Evolutionary conservation across 169 alveolate genomes (phyloP).

Genomic region (Pseudocohnilembus persalinus): DNA sequence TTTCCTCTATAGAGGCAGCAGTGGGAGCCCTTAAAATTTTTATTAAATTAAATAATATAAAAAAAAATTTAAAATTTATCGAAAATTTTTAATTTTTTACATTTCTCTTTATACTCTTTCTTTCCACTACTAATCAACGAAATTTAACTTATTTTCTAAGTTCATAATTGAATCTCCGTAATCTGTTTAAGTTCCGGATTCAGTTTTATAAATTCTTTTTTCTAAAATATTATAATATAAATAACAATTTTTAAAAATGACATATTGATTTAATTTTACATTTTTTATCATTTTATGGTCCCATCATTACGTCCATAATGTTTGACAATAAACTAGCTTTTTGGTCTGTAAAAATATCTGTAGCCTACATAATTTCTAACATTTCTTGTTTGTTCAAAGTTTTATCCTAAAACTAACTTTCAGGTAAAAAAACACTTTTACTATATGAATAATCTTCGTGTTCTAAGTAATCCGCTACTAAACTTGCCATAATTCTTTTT

Average conservation of each 20-base stretch:
- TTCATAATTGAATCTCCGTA: conserved; percentile 33
- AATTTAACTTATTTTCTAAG: conserved; percentile 29
- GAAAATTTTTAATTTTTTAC: neutral
- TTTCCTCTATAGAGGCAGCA: conserved; percentile 25
- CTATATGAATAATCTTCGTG: neutral
- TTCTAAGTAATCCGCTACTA: conserved; percentile 32
- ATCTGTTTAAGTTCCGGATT: conserved; percentile 31
- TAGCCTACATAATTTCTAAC: conserved; percentile 1
- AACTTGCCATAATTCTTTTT: conserved; percentile 34
- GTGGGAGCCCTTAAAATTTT: neutral
- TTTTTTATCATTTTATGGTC: conserved; percentile 2
- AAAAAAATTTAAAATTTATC: no score
- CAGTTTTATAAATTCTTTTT: conserved; percentile 7
- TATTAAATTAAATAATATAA: no score
- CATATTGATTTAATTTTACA: neutral
- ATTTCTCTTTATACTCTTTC: conserved; percentile 13
- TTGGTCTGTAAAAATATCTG: neutral
- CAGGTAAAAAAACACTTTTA: conserved; percentile 37
- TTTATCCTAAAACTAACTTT: conserved; percentile 12
- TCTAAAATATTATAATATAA: neutral
- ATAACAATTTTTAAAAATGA: no score
- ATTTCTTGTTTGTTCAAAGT: conserved; percentile 20
- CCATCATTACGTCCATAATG: conserved; percentile 12
- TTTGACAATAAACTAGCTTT: conserved; percentile 12
- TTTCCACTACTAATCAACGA: conserved; percentile 23